Conservation (phyloP, 352 stramenopile genomes). For the Phytophthora constricta region DNA sequence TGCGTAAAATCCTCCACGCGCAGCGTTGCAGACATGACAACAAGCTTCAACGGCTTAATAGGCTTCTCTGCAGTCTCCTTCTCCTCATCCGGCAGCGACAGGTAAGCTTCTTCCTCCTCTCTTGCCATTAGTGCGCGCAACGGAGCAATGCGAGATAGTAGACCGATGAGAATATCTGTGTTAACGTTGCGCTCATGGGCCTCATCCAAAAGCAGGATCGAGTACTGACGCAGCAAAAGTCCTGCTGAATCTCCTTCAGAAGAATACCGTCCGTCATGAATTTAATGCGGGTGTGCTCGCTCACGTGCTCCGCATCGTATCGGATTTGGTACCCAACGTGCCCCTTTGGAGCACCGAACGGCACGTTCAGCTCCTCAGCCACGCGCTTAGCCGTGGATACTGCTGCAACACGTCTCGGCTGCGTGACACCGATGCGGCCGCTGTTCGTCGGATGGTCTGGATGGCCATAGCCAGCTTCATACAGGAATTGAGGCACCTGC, state of each 20-base stretch:
- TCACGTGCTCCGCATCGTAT: conserved; percentile 96
- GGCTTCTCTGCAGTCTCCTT: conserved; percentile 52
- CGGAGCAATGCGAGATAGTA: conserved; percentile 95
- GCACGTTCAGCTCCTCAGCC: conserved; percentile 95
- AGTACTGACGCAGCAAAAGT: conserved; percentile 84
- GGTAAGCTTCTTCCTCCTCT: conserved; percentile 67
- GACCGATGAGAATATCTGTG: conserved; percentile 96
- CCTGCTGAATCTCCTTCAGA: conserved; percentile 95
- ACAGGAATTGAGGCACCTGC: conserved; percentile 99
- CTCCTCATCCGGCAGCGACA: conserved; percentile 51
- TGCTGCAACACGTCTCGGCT: conserved; percentile 98
- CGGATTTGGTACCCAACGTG: conserved; percentile 98
- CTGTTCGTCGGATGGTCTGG: conserved; percentile 57
- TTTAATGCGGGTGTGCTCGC: conserved; percentile 93
- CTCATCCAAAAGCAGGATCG: conserved; percentile 93
- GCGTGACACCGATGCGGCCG: conserved; percentile 95
- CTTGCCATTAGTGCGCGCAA: conserved; percentile 89
- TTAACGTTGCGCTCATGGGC: conserved; percentile 98
- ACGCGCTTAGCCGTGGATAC: conserved; percentile 98
- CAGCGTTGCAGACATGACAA: conserved; percentile 99
- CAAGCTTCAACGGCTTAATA: conserved; percentile 81
- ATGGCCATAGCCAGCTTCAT: conserved; percentile 92
- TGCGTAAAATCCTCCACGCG: conserved; percentile 97
- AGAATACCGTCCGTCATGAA: conserved; percentile 99
- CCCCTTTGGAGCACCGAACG: conserved; percentile 60